phyloP scores from a whole-genome alignment of 2,329 filamentous ascomycete genomes.

The Penicillium hordei region DNA sequence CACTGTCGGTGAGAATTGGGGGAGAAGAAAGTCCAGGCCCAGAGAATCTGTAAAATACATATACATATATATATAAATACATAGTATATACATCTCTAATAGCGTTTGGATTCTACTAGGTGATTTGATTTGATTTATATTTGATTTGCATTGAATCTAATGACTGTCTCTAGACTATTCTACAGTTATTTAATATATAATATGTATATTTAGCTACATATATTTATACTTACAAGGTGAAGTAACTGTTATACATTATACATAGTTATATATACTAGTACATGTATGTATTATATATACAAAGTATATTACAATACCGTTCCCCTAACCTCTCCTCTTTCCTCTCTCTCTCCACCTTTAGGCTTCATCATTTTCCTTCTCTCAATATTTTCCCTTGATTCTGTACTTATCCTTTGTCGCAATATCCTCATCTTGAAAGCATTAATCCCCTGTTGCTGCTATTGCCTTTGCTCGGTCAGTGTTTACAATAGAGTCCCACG shows the following conservation, averaged over 20 bases:
- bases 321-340: not conserved
- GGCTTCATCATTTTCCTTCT: conserved; percentile 1
- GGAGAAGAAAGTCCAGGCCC: not conserved
- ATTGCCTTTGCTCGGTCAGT: not conserved
- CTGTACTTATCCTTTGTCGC: not conserved
- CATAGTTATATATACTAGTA: not conserved
- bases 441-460: not conserved
- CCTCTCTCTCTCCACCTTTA: conserved; percentile 4
- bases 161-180: too few species aligned
- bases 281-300: not conserved
- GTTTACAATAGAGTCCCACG: conserved; percentile 6
- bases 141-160: too few species aligned
- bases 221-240: too few species aligned
- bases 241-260: too few species aligned
- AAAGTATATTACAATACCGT: not conserved
- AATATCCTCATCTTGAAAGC: not conserved
- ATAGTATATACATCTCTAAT: not conserved
- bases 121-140: too few species aligned
- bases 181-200: too few species aligned
- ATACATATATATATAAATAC: not conserved
- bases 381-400: not conserved
- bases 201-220: too few species aligned
- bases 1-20: not conserved
- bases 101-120: too few species aligned
- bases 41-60: not conserved